Percentiles rank a stretch among this genome's conserved stretches.
phyloP scores from a whole-genome alignment of 768 basidiomycete genomes.

The Coprinopsis cinerea region DNA sequence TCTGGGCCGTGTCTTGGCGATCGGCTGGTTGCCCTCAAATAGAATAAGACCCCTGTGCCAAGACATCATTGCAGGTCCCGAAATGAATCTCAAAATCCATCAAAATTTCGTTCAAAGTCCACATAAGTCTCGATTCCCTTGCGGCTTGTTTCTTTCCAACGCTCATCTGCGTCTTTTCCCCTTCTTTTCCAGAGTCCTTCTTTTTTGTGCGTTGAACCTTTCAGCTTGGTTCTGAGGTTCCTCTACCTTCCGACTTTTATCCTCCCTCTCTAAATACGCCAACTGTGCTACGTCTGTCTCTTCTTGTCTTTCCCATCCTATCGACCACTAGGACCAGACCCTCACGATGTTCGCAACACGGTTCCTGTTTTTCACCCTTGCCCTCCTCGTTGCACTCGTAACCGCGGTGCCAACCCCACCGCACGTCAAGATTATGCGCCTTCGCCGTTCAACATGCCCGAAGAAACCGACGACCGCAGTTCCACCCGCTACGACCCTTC shows the following conservation, averaged over 20 bases:
- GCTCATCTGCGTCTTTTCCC: conserved; percentile 10
- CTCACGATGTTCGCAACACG: conserved; percentile 19
- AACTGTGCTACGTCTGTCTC: conserved; percentile 15
- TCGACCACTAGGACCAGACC: conserved; percentile 10
- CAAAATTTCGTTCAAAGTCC: no score
- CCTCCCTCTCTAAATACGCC: conserved; percentile 10
- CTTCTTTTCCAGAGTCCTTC: conserved; percentile 10
- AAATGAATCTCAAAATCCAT: no score
- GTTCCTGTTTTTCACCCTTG: conserved; percentile 18
- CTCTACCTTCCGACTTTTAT: conserved; percentile 7
- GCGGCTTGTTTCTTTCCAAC: conserved; percentile 8
- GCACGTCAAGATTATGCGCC: conserved; percentile 4
- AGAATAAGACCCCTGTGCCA: no score
- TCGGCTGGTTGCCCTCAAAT: no score
- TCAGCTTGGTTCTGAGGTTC: conserved; percentile 1
- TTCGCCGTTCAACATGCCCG: conserved; percentile 7
- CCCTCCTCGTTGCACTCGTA: conserved; percentile 19
- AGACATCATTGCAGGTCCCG: no score
- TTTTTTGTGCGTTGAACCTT: conserved; percentile 7
- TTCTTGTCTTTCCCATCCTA: conserved; percentile 12
- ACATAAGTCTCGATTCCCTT: no score
- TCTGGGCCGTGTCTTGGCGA: no score
- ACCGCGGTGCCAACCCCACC: conserved; percentile 15
- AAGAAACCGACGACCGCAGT: not conserved
- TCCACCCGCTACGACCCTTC: not conserved